These are phyloP conservation scores for Aegilops speltoides DNA, from an alignment of 176 grass and related monocot genomes.

Conservation along the genomic window DNA sequence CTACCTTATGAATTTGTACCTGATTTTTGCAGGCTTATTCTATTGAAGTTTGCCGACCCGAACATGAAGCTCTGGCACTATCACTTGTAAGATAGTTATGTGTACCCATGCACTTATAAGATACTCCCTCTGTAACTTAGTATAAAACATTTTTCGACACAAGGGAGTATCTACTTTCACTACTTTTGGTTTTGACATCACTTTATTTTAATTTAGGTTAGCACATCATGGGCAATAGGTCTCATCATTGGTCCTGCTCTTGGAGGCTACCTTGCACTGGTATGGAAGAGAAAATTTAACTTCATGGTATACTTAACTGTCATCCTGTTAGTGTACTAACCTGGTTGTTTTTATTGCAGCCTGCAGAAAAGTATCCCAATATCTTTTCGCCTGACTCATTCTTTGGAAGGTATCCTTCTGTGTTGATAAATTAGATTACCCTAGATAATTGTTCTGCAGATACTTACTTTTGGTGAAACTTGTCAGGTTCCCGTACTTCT, in stretches of 20 bases:
- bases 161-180: background rate
- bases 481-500: constrained; percentile 84
- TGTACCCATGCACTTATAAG: background rate
- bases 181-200: background rate
- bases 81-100: constrained; percentile 67
- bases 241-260: constrained; percentile 95
- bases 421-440: background rate
- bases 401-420: constrained; percentile 59
- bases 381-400: constrained; percentile 80
- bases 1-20: background rate
- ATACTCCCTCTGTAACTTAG: too few relatives aligned
- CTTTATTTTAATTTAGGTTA: constrained; percentile 51
- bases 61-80: constrained; percentile 79
- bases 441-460: background rate
- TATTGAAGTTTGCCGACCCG: constrained; percentile 74
- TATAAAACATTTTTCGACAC: too few relatives aligned
- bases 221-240: constrained; percentile 68
- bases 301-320: background rate
- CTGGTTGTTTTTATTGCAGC: constrained; percentile 37
- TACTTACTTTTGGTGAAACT: constrained; percentile 27
- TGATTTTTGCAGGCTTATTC: constrained; percentile 66
- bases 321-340: background rate
- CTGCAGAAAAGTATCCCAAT: constrained; percentile 88
- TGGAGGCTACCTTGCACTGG: constrained; percentile 84
- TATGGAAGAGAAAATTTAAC: constrained; percentile 12